Evolutionary conservation across 2,329 filamentous ascomycete species (phyloP).

Genomic region (Phyllosticta ampelicida): DNA sequence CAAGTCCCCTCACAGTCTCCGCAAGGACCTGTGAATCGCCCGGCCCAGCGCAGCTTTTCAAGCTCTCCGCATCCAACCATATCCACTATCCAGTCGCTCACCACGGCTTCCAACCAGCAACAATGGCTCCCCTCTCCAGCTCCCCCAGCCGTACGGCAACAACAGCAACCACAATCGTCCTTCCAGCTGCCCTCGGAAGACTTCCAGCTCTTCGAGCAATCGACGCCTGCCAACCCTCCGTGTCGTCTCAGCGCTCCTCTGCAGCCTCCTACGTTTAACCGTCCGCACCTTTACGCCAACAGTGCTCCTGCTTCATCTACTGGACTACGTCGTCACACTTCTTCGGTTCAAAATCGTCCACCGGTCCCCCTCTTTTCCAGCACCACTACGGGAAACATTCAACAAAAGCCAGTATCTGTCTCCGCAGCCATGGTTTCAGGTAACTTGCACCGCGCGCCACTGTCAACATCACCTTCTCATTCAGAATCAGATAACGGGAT

Average conservation of each 20-base stretch:
- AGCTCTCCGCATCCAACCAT: slow-evolving; percentile 47
- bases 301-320: slow-evolving; percentile 52
- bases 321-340: slow-evolving; percentile 45
- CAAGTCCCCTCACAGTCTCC: slow-evolving; percentile 18
- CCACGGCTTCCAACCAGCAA: slow-evolving; percentile 65
- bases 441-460: slow-evolving; percentile 13
- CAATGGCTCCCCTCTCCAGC: slow-evolving; percentile 65
- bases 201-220: slow-evolving; percentile 64
- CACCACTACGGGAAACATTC: slow-evolving; percentile 44
- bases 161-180: slow-evolving; percentile 31
- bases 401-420: slow-evolving; percentile 25
- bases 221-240: slow-evolving; percentile 30
- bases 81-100: slow-evolving; percentile 61
- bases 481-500: slow-evolving; percentile 2
- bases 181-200: slow-evolving; percentile 50
- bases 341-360: slow-evolving; percentile 44
- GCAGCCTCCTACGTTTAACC: slow-evolving; percentile 49
- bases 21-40: slow-evolving; percentile 52
- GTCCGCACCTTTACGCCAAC: slow-evolving; percentile 56
- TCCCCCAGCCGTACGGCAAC: slow-evolving; percentile 40
- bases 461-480: background rate
- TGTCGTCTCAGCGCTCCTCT: slow-evolving; percentile 43
- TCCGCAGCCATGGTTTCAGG: slow-evolving; percentile 25
- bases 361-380: slow-evolving; percentile 60
- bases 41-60: slow-evolving; percentile 48